Evolutionary conservation across 2,329 filamentous ascomycete genomes (phyloP).

Genomic region (Penicillium sp.): DNA sequence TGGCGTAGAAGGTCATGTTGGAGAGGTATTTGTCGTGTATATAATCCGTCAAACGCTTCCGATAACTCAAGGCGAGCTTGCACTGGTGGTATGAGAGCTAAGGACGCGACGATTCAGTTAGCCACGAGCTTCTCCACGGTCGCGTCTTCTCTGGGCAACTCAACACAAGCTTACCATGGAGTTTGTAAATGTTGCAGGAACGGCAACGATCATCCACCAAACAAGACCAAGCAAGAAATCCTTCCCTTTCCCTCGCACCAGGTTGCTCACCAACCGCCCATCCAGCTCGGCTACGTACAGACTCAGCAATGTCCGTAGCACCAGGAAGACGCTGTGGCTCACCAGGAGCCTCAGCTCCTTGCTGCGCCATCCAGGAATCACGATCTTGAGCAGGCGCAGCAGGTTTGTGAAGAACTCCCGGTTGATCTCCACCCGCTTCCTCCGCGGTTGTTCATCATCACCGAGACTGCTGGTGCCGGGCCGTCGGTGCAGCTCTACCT

Average conservation of each 20-base stretch:
- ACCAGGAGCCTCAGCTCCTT: conserved; percentile 81
- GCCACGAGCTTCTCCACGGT: conserved; percentile 6
- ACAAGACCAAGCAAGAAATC: conserved; percentile 84
- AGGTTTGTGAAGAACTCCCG: conserved; percentile 78
- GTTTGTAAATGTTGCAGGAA: conserved; percentile 96
- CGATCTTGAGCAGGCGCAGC: conserved; percentile 73
- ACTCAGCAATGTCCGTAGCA: conserved; percentile 85
- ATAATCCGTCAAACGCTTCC: conserved; percentile 84
- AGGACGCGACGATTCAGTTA: conserved; percentile 4
- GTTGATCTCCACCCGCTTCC: conserved; percentile 81
- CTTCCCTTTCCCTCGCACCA: conserved; percentile 85
- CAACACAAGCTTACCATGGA: conserved; percentile 68
- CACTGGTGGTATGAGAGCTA: conserved; percentile 96
- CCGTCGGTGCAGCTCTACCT: conserved; percentile 57
- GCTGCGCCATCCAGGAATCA: conserved; percentile 83
- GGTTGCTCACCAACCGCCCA: conserved; percentile 81
- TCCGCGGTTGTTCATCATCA: conserved; percentile 45
- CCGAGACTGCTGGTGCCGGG: conserved; percentile 42
- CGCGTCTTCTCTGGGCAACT: not conserved
- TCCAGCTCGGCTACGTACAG: conserved; percentile 95
- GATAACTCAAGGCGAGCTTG: conserved; percentile 86
- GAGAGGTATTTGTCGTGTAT: conserved; percentile 95
- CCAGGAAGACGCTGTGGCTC: conserved; percentile 89
- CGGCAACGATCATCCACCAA: conserved; percentile 97
- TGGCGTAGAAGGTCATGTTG: conserved; percentile 96